Percentiles rank a stretch among this genome's conserved stretches.
phyloP scores from a whole-genome alignment of 192 early-diverging fungal species.

The Geranomyces variabilis region DNA sequence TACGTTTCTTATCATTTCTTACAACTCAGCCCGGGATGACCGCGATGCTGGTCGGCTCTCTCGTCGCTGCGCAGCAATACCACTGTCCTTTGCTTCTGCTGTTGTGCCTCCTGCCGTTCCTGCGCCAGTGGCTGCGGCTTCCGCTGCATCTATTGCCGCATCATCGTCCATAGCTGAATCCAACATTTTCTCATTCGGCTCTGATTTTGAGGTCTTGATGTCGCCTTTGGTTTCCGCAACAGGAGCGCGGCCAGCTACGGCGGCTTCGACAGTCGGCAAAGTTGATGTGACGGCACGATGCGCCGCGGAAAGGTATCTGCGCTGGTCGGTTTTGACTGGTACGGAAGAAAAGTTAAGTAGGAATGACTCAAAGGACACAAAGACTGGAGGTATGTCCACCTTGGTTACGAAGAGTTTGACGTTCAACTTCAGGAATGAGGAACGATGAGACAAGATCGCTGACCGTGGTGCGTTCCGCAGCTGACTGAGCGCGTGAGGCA shows the following conservation, averaged over 20 bases:
- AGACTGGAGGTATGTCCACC: constrained; percentile 32
- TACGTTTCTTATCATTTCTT: too few relatives aligned
- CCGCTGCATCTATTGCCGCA: too few relatives aligned
- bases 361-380: not conserved
- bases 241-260: not conserved
- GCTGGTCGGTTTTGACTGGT: constrained; percentile 52
- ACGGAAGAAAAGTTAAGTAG: not conserved
- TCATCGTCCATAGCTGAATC: too few relatives aligned
- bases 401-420: constrained; percentile 46
- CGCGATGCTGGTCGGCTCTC: too few relatives aligned
- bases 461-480: constrained; percentile 38
- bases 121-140: too few relatives aligned
- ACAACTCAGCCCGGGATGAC: too few relatives aligned
- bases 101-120: too few relatives aligned
- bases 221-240: too few relatives aligned
- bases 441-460: constrained; percentile 57
- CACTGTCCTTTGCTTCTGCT: too few relatives aligned
- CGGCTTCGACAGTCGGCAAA: constrained; percentile 1
- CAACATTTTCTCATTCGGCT: too few relatives aligned
- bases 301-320: constrained; percentile 54
- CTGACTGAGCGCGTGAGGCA: not conserved
- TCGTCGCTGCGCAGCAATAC: too few relatives aligned
- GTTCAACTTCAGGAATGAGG: constrained; percentile 63
- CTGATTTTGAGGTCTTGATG: too few relatives aligned
- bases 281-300: constrained; percentile 41